A percentile compares a stretch with the other conserved stretches of the same genome.
These are phyloP conservation scores for Trichaptum fuscoviolaceum DNA, from an alignment of 768 basidiomycete genomes.

Conservation along the genomic window DNA sequence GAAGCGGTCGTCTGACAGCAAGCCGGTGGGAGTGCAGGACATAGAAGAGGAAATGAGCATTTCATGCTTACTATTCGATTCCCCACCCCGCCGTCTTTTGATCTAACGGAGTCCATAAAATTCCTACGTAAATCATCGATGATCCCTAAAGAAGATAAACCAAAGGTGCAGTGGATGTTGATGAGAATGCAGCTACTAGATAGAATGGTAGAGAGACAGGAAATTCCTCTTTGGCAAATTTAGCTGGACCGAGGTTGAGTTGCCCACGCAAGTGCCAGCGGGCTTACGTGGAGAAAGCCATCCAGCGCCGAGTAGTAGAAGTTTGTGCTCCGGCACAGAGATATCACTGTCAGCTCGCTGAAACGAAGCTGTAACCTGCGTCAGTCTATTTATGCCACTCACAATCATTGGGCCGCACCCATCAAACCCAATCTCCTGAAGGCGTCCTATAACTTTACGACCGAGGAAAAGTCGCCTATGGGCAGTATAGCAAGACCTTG, in stretches of 20 bases:
- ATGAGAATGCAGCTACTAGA: neutral
- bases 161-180: neutral
- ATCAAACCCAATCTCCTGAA: neutral
- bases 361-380: neutral
- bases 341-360: neutral
- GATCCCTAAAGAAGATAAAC: neutral
- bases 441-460: neutral
- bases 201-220: neutral
- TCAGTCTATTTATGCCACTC: neutral
- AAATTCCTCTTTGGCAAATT: neutral
- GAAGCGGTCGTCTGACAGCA: neutral
- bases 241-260: neutral
- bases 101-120: neutral
- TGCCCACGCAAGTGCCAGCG: neutral
- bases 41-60: neutral
- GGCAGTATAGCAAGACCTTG: neutral
- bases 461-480: neutral
- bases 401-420: neutral
- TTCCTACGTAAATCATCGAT: neutral
- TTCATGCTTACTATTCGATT: conserved; percentile 1
- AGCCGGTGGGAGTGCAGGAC: neutral
- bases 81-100: neutral
- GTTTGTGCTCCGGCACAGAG: neutral
- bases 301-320: neutral
- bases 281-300: neutral